These are phyloP conservation scores for Skeletonema costatum DNA, from an alignment of 108 stramenopile species.

Conservation along the genomic window DNA sequence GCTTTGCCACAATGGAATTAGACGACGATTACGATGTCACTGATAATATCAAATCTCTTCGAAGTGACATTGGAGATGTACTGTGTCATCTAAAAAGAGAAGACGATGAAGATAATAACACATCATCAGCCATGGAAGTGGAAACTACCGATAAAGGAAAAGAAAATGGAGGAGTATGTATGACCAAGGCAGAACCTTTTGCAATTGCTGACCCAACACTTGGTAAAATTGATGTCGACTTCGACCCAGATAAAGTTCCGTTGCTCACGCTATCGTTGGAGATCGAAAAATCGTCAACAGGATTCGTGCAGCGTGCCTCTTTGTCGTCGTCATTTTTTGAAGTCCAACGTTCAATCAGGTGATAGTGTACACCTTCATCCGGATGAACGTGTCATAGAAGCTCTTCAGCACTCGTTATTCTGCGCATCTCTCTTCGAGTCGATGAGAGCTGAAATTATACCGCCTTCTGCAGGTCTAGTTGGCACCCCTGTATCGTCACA, in stretches of 20 bases:
- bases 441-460: constrained; percentile 71
- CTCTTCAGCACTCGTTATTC: constrained; percentile 86
- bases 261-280: constrained; percentile 75
- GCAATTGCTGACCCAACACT: constrained; percentile 81
- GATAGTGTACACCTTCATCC: constrained; percentile 1
- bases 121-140: constrained; percentile 21
- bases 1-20: constrained; percentile 84
- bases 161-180: constrained; percentile 14
- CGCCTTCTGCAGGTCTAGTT: constrained; percentile 22
- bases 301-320: constrained; percentile 67
- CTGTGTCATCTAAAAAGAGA: constrained; percentile 8
- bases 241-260: constrained; percentile 82
- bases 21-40: constrained; percentile 54
- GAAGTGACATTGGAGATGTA: constrained; percentile 11
- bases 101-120: constrained; percentile 24
- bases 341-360: background rate
- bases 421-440: constrained; percentile 90
- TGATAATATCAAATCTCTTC: constrained; percentile 18
- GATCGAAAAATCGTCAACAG: constrained; percentile 82
- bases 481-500: background rate
- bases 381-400: constrained; percentile 73
- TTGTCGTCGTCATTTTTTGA: constrained; percentile 57
- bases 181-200: constrained; percentile 79
- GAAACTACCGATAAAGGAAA: constrained; percentile 4
- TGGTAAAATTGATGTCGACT: constrained; percentile 74